These are phyloP conservation scores for Melocanna baccifera DNA, from an alignment of 176 grass and related monocot species.

Conservation along the genomic window DNA sequence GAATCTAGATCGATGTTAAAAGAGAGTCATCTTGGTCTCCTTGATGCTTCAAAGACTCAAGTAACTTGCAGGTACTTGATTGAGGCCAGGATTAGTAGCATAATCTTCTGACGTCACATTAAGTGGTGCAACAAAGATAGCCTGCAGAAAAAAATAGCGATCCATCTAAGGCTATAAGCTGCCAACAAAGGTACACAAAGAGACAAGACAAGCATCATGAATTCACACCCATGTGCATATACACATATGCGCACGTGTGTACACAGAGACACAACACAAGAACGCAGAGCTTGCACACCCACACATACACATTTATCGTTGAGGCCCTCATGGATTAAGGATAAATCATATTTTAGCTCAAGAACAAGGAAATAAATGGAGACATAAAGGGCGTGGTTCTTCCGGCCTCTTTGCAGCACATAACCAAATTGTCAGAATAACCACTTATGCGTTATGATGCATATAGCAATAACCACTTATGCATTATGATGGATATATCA, in stretches of 20 bases:
- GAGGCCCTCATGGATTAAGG: background rate
- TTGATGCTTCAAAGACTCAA: slow-evolving; percentile 36
- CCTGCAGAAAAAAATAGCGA: slow-evolving; percentile 26
- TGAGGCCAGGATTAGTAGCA: slow-evolving; percentile 26
- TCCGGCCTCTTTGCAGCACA: background rate
- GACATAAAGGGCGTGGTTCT: background rate
- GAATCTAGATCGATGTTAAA: slow-evolving; percentile 33
- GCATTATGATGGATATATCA: background rate
- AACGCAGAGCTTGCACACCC: background rate
- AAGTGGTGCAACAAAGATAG: slow-evolving; percentile 32
- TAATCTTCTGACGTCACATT: slow-evolving; percentile 25
- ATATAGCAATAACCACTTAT: slow-evolving; percentile 7
- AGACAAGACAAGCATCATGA: background rate
- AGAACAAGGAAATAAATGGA: background rate
- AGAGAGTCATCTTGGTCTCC: slow-evolving; percentile 27
- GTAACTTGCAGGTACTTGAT: slow-evolving; percentile 34
- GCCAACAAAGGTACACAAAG: slow-evolving; percentile 4
- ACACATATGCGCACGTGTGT: background rate
- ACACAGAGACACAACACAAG: background rate
- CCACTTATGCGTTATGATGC: no score
- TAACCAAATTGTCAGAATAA: background rate
- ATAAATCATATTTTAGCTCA: background rate
- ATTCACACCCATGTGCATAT: background rate
- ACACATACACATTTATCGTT: background rate
- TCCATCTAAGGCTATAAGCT: background rate